Evolutionary conservation across 805 yeast species (phyloP), one percentile per base, ranked within the genome.

Genomic region (Teunomyces funiuensis): DNA sequence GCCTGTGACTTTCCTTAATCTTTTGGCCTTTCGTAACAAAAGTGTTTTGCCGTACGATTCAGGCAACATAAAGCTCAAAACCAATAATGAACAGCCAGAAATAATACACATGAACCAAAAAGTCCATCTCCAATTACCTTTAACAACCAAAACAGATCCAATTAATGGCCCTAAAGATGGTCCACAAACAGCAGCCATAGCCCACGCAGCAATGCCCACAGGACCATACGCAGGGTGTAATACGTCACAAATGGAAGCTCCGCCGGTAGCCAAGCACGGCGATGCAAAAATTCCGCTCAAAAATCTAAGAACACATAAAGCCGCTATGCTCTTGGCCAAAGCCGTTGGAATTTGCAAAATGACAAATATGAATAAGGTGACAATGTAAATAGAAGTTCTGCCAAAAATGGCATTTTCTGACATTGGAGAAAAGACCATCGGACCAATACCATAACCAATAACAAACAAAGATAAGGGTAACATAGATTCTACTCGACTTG

Each of bases 401-500:
- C 85, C 85, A 34, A 77, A 55, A 4, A 58, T 54, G 2, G 80
- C 74, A 36, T 76, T 67, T 53, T 81, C 86, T 10, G 82, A 73
- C 45, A 80, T 48, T 5, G 86, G 85, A 0, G 83, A 73, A 38
- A 79, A 75, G 1, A 78, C 46, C 65, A 80, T 63, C 2, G 84
- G 84, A 1, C 84, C 83, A 13, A 79, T 37, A 37, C 82, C 85
- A 52, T 80, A 80, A 5, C 85, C 86, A 19, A 79, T 50, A 6
- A 80, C 80, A 47, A 74, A 81, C 26, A 79, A 46, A 0, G 82
- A 61, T 49, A 82, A 63, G 2, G 81, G 80, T 26, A 82, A 60
- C 0, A 73, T 61, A 0, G 80, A 78, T 4, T 66, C 66, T 4
- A 69, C 71, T 20, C 58, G 58, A 11, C 73, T 62, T 3, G 74